Evolutionary conservation across 805 yeast species (phyloP).

Genomic region (Candida lessepsii): DNA sequence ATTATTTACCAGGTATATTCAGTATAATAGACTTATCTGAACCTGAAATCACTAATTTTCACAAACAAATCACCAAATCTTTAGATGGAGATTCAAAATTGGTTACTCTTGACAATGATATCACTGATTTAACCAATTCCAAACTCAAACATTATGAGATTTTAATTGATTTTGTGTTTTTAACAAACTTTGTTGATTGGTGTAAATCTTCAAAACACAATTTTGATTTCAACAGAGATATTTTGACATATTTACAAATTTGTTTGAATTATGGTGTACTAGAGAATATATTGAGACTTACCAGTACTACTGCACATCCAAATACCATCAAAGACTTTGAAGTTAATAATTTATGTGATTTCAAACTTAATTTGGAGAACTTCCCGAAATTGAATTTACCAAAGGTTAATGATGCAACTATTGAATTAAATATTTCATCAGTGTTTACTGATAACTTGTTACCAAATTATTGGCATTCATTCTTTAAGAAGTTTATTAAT

Average conservation of each 20-base stretch:
- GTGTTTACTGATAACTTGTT: conserved; percentile 29
- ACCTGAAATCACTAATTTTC: conserved; percentile 27
- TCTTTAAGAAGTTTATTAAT: conserved; percentile 55
- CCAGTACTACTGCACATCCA: conserved; percentile 54
- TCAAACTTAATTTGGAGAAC: conserved; percentile 65
- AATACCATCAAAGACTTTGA: conserved; percentile 35
- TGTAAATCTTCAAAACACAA: conserved; percentile 51
- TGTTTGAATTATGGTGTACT: conserved; percentile 66
- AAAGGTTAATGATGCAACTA: conserved; percentile 52
- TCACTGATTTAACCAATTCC: conserved; percentile 33
- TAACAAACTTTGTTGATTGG: conserved; percentile 64
- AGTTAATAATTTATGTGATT: conserved; percentile 56
- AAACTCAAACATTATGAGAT: conserved; percentile 38
- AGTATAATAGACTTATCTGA: conserved; percentile 35
- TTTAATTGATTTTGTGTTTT: conserved; percentile 47
- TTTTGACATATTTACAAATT: conserved; percentile 57
- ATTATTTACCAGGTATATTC: conserved; percentile 62
- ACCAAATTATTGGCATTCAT: conserved; percentile 46
- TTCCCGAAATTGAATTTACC: conserved; percentile 56
- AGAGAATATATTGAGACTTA: conserved; percentile 60
- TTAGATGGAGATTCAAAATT: conserved; percentile 26
- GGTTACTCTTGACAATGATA: conserved; percentile 14
- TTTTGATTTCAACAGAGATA: conserved; percentile 54
- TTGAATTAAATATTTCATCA: conserved; percentile 16
- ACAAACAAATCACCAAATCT: conserved; percentile 36